Percentiles rank a stretch among this genome's conserved stretches.
These are phyloP conservation scores for Talaromyces funiculosus DNA, from an alignment of 2,329 filamentous ascomycete species.

Conservation along the genomic window DNA sequence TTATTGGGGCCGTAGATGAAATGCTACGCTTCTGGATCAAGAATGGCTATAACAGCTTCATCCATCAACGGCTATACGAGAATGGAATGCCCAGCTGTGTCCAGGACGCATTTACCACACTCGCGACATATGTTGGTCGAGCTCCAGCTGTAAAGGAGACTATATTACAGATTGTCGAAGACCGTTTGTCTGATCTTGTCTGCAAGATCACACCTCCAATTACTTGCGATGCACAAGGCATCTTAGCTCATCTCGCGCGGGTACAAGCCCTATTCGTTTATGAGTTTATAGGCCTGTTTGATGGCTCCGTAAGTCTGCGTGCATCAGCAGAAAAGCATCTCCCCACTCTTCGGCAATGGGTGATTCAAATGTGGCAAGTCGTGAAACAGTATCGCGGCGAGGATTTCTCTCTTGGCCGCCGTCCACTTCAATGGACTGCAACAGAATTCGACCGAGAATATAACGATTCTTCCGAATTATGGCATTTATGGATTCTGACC, in stretches of 20 bases:
- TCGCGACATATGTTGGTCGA: neutral
- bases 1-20: neutral
- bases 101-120: neutral
- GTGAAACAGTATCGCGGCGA: neutral
- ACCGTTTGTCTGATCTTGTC: neutral
- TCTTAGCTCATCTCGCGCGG: neutral
- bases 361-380: neutral
- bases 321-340: neutral
- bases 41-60: neutral
- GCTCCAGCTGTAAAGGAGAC: neutral
- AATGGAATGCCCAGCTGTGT: neutral
- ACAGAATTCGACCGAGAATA: neutral
- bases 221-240: neutral
- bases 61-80: neutral
- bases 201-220: neutral
- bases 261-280: neutral
- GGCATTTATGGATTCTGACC: conserved; percentile 7
- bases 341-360: neutral
- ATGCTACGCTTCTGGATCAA: neutral
- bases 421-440: neutral
- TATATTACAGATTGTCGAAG: neutral
- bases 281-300: neutral
- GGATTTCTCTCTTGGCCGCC: neutral
- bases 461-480: neutral
- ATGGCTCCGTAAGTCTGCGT: neutral